Evolutionary conservation across 139 green algal genomes (phyloP), one percentile per base, ranked within the genome.

Genomic region (Eudorina sp.): DNA sequence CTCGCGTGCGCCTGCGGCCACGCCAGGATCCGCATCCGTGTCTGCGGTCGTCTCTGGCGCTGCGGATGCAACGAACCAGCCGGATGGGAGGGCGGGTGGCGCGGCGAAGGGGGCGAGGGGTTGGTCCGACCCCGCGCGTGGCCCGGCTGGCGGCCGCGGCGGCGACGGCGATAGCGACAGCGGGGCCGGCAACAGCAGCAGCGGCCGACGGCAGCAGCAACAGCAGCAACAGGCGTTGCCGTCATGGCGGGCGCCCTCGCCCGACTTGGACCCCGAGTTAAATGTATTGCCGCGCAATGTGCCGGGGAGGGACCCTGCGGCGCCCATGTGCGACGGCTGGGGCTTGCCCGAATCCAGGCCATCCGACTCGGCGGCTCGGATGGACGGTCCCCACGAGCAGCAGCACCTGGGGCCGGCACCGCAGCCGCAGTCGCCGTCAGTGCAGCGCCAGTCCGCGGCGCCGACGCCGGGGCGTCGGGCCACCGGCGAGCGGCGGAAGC

Each of bases 401-500:
- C n/a, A n/a, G n/a, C n/a, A n/a, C n/a, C 55, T 66, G 62, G 27
- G 27, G 62, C 21, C 62, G 62, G 27, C 11, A 29, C 62, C 21
- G 62, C 62, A 72, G 62, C 62, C 16, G 38, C 62, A 72, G 62
- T 25, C 27, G 48, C 60, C n/a, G n/a, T n/a, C n/a, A n/a, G n/a
- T n/a, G n/a, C n/a, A n/a, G n/a, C n/a, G n/a, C n/a, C n/a, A n/a
- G n/a, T n/a, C n/a, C n/a, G n/a, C n/a, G n/a, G n/a, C n/a, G 60
- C 60, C 5, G 31, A 75, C 66, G 9, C 66, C 14, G 69, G 19
- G 6, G 40, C 25, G 53, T 46, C 51, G 48, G 4, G 27, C 53
- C 27, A 45, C 80, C 8, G 60, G 80, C 16, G 80, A 62, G 43
- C 58, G 58, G 58, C 80, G 80, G n/a, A 86, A 86, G 29, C 80